phyloP scores from a whole-genome alignment of 2,329 filamentous ascomycete genomes.

The Acrodontium crateriforme region DNA sequence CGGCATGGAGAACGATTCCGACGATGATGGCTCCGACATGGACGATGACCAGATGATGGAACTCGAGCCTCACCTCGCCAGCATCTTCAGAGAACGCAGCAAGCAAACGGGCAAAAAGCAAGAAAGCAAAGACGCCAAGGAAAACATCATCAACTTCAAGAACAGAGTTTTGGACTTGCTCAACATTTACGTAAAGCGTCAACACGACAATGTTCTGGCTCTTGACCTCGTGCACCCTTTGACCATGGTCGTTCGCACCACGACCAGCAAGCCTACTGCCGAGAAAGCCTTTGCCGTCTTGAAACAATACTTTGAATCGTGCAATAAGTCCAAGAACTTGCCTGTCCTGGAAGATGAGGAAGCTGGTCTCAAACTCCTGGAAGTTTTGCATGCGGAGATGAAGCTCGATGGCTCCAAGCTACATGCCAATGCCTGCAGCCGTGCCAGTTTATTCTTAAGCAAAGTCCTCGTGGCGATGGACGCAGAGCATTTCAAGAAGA shows the following conservation, averaged over 20 bases:
- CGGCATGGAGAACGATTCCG: slow-evolving; percentile 42
- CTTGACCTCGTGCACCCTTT: slow-evolving; percentile 63
- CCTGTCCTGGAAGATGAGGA: slow-evolving; percentile 29
- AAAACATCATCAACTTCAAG: slow-evolving; percentile 88
- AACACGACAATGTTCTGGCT: slow-evolving; percentile 52
- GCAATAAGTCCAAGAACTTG: slow-evolving; percentile 32
- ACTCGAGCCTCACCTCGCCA: slow-evolving; percentile 67
- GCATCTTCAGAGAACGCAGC: slow-evolving; percentile 72
- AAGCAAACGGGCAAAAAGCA: slow-evolving; percentile 55
- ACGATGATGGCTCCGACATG: slow-evolving; percentile 62
- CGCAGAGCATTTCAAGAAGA: slow-evolving; percentile 22
- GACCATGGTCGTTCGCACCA: slow-evolving; percentile 62
- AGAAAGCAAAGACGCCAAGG: slow-evolving; percentile 74
- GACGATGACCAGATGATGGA: slow-evolving; percentile 91
- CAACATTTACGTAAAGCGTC: slow-evolving; percentile 69
- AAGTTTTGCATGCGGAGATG: slow-evolving; percentile 54
- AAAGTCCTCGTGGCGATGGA: slow-evolving; percentile 44
- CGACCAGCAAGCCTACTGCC: slow-evolving; percentile 59
- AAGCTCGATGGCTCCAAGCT: slow-evolving; percentile 49
- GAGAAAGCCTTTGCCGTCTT: slow-evolving; percentile 62
- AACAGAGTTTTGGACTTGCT: slow-evolving; percentile 81
- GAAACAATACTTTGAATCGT: slow-evolving; percentile 55
- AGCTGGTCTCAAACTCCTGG: slow-evolving; percentile 44
- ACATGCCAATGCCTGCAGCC: slow-evolving; percentile 63
- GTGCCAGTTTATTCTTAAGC: slow-evolving; percentile 53